These are phyloP conservation scores for Hypomontagnella submonticulosa DNA, from an alignment of 495 filamentous ascomycete genomes.

Conservation along the genomic window DNA sequence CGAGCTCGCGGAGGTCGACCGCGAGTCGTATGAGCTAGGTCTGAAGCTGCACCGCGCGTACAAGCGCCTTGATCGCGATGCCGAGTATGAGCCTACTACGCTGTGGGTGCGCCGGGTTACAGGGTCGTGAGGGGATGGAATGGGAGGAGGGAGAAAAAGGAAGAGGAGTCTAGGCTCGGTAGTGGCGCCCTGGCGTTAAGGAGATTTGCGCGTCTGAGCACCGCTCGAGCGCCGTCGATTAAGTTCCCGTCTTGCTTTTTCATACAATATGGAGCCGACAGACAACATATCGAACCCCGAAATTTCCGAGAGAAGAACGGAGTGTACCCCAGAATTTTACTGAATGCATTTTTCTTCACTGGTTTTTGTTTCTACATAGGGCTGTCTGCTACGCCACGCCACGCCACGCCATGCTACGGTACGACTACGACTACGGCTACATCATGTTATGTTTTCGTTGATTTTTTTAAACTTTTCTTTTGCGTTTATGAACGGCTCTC, in stretches of 20 bases:
- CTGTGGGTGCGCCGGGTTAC: constrained; percentile 84
- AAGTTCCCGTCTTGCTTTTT: background rate
- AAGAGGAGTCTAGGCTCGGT: background rate
- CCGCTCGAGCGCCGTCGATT: background rate
- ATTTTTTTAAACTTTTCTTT: constrained; percentile 1
- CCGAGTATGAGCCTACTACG: constrained; percentile 71
- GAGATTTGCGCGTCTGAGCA: no score
- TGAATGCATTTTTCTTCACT: constrained; percentile 5
- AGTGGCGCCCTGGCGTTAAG: background rate
- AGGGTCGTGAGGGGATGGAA: constrained; percentile 33
- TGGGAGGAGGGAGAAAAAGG: background rate
- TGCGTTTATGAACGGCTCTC: background rate
- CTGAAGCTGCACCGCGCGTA: constrained; percentile 83
- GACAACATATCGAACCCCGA: background rate
- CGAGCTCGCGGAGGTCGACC: constrained; percentile 81
- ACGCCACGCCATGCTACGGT: constrained; percentile 9
- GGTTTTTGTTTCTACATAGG: constrained; percentile 10
- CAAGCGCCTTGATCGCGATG: constrained; percentile 75
- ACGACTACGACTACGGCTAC: constrained; percentile 2
- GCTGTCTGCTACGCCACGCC: constrained; percentile 5
- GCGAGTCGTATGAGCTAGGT: constrained; percentile 87
- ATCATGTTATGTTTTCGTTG: constrained; percentile 6
- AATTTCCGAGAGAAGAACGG: no score
- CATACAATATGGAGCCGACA: background rate
- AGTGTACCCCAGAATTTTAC: background rate